Percentiles rank a stretch among this genome's conserved stretches.
phyloP scores from a whole-genome alignment of 306 rosid genomes.

The Parietaria judaica region DNA sequence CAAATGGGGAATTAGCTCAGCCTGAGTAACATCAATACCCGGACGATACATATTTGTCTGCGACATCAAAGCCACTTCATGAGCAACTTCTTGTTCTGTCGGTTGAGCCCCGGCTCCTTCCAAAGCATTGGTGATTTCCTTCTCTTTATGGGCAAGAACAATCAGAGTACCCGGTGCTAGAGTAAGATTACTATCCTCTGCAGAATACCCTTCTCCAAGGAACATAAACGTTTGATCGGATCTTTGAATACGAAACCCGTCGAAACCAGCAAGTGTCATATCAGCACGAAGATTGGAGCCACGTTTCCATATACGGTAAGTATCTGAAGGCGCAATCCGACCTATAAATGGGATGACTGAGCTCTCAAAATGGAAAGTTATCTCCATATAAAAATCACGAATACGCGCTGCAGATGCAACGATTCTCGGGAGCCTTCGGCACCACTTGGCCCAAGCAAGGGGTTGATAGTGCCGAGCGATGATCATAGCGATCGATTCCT shows the following conservation, averaged over 20 bases:
- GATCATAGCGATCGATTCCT: conserved; percentile 85
- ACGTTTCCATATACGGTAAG: conserved; percentile 97
- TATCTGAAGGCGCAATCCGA: conserved; percentile 93
- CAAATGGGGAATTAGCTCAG: conserved; percentile 88
- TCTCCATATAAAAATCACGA: conserved; percentile 99
- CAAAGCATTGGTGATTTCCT: conserved; percentile 93
- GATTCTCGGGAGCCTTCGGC: conserved; percentile 94
- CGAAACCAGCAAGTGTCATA: conserved; percentile 99
- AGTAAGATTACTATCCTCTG: conserved; percentile 67
- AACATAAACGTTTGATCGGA: conserved; percentile 95
- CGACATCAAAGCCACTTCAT: conserved; percentile 92
- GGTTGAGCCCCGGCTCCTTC: conserved; percentile 98
- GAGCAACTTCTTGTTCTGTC: conserved; percentile 90
- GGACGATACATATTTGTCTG: conserved; percentile 97
- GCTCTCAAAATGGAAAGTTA: conserved; percentile 95
- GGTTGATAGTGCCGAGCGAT: conserved; percentile 90
- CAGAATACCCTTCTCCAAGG: conserved; percentile 87
- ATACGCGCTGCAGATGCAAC: conserved; percentile 84
- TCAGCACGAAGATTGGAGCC: conserved; percentile 99
- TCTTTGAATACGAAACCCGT: conserved; percentile 89
- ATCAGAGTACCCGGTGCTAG: conserved; percentile 82
- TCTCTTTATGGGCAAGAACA: conserved; percentile 90
- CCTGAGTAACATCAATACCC: conserved; percentile 97
- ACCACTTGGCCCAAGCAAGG: conserved; percentile 99
- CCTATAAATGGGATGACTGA: conserved; percentile 96